Evolutionary conservation across 768 basidiomycete genomes (phyloP).

Genomic region (Stropharia rugosoannulata): DNA sequence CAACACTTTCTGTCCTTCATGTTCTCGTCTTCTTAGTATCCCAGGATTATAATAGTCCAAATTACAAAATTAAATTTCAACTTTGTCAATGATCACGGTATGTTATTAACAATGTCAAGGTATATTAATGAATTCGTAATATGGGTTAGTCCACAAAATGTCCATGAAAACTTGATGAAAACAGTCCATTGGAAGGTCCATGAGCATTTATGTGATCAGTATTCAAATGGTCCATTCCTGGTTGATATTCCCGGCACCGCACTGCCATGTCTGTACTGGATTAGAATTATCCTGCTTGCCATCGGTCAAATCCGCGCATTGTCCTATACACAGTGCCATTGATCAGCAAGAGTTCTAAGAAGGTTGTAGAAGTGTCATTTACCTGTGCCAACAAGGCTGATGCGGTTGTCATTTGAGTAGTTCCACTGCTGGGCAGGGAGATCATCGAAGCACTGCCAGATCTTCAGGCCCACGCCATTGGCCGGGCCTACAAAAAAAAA

Average conservation of each 20-base stretch:
- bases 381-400: neutral
- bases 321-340: neutral
- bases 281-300: neutral
- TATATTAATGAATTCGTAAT: too few species aligned
- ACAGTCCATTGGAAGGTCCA: too few species aligned
- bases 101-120: too few species aligned
- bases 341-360: neutral
- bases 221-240: neutral
- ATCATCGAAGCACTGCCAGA: neutral
- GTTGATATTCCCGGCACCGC: neutral
- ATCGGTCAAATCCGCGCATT: neutral
- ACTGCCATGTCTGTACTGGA: neutral
- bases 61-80: too few species aligned
- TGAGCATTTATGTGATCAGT: too few species aligned
- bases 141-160: too few species aligned
- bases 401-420: neutral
- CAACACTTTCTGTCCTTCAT: too few species aligned
- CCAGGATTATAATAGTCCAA: too few species aligned
- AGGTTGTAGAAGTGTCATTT: neutral
- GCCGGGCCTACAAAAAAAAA: constrained; percentile 6
- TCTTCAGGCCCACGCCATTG: constrained; percentile 4
- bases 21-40: too few species aligned
- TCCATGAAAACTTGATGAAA: too few species aligned
- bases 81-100: too few species aligned
- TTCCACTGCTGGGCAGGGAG: neutral